Evolutionary conservation across 1,284 basidiomycete genomes (phyloP), one percentile per base, ranked within the genome.

Genomic region (Xanthoconium separans): DNA sequence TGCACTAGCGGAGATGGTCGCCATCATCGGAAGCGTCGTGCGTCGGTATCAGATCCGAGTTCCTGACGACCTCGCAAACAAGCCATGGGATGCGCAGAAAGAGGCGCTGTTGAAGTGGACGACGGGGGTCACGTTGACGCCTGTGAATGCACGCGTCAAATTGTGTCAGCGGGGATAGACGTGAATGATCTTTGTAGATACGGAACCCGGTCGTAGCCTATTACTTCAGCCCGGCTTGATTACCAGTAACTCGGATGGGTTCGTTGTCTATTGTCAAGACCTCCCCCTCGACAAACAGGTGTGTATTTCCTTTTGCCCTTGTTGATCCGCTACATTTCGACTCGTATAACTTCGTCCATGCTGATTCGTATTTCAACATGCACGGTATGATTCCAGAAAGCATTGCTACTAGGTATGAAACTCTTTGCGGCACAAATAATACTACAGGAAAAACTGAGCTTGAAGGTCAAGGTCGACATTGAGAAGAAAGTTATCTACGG

Each of bases 361-460:
- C 22, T 22, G 22, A 22, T 22, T 22, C 22, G 22, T 22, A 2
- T 22, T 22, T 37, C n/a, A n/a, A n/a, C 16, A 33, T 33, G 36
- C 36, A 37, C 39, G 2, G 7, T 11, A 33, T 33, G 4, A 22
- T 22, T 33, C 36, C n/a, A 51, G 89, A 73, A 80, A 64, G 71
- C 82, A 3, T 71, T 93, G 18, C 72, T 78, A 3, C 71, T 94
- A 6, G 74, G 83, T 4, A 75, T 95, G 41, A 79, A 82, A 30
- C 64, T 93, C 4, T 93, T 94, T 1, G 73, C 83, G 0, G 81
- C 83, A n/a, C 78, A 78, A 56, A 71, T 75, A 56, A 87, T 89
- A 60, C 83, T 96, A 37, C 77, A 81, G 20, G 69, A 75, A 1
- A 87, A 96, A 69, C 81, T 98, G 69, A 80, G 75, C 52, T n/a